These are phyloP conservation scores for Fusarium guadeloupense DNA, from an alignment of 2,329 filamentous ascomycete genomes.

Conservation along the genomic window DNA sequence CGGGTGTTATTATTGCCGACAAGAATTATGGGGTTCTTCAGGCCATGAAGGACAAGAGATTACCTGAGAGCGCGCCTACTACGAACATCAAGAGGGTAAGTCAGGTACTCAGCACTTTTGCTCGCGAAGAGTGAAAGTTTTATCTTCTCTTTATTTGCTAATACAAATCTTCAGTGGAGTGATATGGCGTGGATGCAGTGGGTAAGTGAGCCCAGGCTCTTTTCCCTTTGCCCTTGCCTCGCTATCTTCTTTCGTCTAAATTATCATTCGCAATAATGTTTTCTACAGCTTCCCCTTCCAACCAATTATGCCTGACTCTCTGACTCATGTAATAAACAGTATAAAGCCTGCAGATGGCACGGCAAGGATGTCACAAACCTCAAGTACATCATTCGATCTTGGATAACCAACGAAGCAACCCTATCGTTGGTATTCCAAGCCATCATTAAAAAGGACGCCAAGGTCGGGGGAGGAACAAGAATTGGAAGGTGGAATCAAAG, in stretches of 20 bases:
- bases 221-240: not conserved
- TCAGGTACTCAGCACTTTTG: not conserved
- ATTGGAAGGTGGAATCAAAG: conserved; percentile 7
- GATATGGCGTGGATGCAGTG: conserved; percentile 12
- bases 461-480: not conserved
- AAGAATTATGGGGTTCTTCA: not conserved
- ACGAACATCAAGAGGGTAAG: conserved; percentile 5
- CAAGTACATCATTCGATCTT: conserved; percentile 10
- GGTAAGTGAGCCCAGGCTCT: not conserved
- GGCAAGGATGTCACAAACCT: not conserved
- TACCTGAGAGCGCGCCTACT: no score
- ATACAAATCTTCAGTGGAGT: conserved; percentile 8
- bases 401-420: not conserved
- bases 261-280: no score
- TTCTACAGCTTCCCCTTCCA: not conserved
- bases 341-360: not conserved
- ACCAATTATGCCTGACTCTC: not conserved
- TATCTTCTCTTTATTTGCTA: not conserved
- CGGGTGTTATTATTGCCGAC: conserved; percentile 11
- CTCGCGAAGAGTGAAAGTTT: no score
- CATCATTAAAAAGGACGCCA: not conserved
- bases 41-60: not conserved
- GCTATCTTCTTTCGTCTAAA: not conserved
- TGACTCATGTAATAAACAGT: not conserved
- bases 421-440: conserved; percentile 4